phyloP scores from a whole-genome alignment of 495 filamentous ascomycete genomes.

The Penicillium cosmopolitanum region DNA sequence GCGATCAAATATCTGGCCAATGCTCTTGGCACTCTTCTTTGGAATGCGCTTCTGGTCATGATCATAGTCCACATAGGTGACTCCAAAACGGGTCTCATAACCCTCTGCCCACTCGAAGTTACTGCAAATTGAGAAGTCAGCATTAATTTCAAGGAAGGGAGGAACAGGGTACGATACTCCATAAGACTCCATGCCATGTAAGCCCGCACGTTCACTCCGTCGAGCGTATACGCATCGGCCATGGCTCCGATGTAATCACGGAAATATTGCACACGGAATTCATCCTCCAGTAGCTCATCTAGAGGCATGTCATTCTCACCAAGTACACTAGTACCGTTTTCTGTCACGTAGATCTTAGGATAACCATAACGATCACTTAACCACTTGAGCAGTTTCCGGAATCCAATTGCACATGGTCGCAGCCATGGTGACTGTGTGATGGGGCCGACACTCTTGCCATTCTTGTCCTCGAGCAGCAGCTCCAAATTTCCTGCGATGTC shows the following conservation, averaged over 20 bases:
- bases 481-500: conserved; percentile 75
- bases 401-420: conserved; percentile 69
- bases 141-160: not conserved
- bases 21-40: conserved; percentile 74
- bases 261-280: conserved; percentile 77
- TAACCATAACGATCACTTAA: conserved; percentile 73
- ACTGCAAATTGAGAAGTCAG: conserved; percentile 32
- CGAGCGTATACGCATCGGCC: conserved; percentile 65
- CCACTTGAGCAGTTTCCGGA: conserved; percentile 78
- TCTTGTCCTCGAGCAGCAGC: conserved; percentile 67
- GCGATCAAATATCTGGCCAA: conserved; percentile 64
- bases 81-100: conserved; percentile 82
- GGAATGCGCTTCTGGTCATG: conserved; percentile 74
- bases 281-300: conserved; percentile 71
- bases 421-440: conserved; percentile 79
- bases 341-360: conserved; percentile 79
- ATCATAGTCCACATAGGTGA: conserved; percentile 77
- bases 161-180: conserved; percentile 50
- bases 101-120: conserved; percentile 72
- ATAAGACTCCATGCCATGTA: conserved; percentile 84
- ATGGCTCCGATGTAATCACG: conserved; percentile 71
- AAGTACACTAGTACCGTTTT: conserved; percentile 78
- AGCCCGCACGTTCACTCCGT: conserved; percentile 70
- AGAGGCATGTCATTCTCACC: conserved; percentile 75
- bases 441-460: conserved; percentile 68